Evolutionary conservation across 345 rosid genomes (phyloP), one percentile per base, ranked within the genome.

Genomic region (Durio zibethinus): DNA sequence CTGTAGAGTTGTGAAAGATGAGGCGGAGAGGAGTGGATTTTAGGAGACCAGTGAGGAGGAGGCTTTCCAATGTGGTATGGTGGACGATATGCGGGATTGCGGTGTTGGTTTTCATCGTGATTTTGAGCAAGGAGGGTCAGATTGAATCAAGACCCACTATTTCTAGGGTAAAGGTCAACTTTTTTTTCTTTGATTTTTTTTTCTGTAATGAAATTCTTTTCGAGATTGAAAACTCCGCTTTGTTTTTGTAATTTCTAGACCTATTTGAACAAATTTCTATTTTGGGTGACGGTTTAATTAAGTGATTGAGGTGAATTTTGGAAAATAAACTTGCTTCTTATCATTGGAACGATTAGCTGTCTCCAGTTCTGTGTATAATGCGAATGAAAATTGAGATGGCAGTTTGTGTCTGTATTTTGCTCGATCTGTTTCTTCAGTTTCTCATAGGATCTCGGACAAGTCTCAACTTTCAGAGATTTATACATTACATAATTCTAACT

Each of bases 1-100:
- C 63, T 67, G 75, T 56, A 50, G 64, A 48, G 63, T n/a, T 62
- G 74, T 73, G 40, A 75, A 81, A 70, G 73, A 92, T 90, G 97
- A 85, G 93, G 89, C 83, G 97, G 80, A 86, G 98, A 77, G 90
- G 85, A 15, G 72, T 80, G 73, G 92, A 90, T 66, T 88, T 84
- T 80, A 85, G 97, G 80, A 68, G 94, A 78, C 85, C 88, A n/a
- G 88, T 80, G 27, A 83, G 90, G 86, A 78, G 94, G 90, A 81
- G 88, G 84, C 70, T 86, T 77, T 86, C 97, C 18, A 91, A 84
- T 80, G 89, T 83, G 54, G 89, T 90, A 15, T 91, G 97, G 97
- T 88, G 88, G 91, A 76, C 89, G 5, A 76, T 89, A 35, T 89
- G 83, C 75, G 92, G 89, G 35, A 72, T 88, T 47, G 73, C 83